phyloP scores from a whole-genome alignment of 306 rosid species.

The Adenanthera pavonina region DNA sequence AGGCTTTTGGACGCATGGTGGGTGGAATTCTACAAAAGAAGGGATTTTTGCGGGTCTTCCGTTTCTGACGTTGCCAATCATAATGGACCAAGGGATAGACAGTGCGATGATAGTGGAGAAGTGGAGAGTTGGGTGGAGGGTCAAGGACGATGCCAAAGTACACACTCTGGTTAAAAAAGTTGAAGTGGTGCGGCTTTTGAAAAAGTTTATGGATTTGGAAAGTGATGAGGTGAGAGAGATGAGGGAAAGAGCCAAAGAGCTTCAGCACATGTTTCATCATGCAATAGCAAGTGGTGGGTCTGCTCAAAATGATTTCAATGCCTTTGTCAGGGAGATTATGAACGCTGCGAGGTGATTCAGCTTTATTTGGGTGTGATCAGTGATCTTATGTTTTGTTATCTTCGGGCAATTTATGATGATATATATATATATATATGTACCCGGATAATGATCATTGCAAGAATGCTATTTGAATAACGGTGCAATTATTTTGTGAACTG shows the following conservation, averaged over 20 bases:
- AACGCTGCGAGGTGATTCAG: not conserved
- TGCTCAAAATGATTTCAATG: constrained; percentile 35
- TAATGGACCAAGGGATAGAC: constrained; percentile 49
- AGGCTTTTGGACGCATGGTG: constrained; percentile 65
- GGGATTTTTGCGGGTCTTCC: constrained; percentile 53
- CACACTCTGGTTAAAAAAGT: constrained; percentile 35
- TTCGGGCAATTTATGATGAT: not conserved
- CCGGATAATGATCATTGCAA: too few species aligned
- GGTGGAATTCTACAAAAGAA: constrained; percentile 63
- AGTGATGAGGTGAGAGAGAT: constrained; percentile 12
- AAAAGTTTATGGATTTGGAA: constrained; percentile 45
- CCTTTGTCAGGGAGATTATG: constrained; percentile 38
- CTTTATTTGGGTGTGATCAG: not conserved
- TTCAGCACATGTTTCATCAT: constrained; percentile 19
- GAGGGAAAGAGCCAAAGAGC: constrained; percentile 34
- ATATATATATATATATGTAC: too few species aligned
- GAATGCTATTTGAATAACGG: not conserved
- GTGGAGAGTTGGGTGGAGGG: constrained; percentile 53
- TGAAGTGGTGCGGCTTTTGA: constrained; percentile 40
- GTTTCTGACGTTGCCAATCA: constrained; percentile 45
- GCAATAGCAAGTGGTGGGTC: constrained; percentile 55
- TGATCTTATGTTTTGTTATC: not conserved
- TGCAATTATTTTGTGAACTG: too few species aligned
- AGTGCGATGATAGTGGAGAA: constrained; percentile 55
- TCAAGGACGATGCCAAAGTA: constrained; percentile 8